phyloP scores from a whole-genome alignment of 2,329 filamentous ascomycete genomes.

The Graphilbum ipis-grandicollis region DNA sequence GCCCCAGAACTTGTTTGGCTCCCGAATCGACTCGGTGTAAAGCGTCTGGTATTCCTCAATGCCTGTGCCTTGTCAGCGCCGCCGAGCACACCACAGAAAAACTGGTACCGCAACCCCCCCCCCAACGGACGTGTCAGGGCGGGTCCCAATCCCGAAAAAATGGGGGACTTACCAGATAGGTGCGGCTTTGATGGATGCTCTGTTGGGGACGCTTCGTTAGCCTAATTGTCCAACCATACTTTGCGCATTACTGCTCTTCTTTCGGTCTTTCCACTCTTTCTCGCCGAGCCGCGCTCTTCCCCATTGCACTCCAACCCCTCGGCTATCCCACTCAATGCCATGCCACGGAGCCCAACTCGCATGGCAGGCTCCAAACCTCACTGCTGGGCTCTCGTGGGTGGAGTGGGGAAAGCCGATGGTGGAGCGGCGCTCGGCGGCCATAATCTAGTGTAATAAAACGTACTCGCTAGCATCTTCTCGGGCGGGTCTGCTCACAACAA shows the following conservation, averaged over 20 bases:
- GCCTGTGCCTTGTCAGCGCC: constrained; percentile 18
- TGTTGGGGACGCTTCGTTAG: constrained; percentile 13
- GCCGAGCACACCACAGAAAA: neutral
- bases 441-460: constrained; percentile 20
- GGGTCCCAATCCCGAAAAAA: neutral
- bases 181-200: constrained; percentile 56
- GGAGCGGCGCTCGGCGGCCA: neutral
- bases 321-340: no score
- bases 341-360: no score
- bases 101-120: no score
- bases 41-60: constrained; percentile 50
- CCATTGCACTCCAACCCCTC: no score
- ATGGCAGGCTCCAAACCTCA: no score
- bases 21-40: constrained; percentile 72
- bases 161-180: constrained; percentile 34
- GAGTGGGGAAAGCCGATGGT: no score
- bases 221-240: no score
- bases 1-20: constrained; percentile 84
- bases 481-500: constrained; percentile 34
- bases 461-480: constrained; percentile 51
- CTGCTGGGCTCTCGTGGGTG: no score
- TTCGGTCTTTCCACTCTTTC: neutral
- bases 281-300: no score
- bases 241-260: neutral
- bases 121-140: neutral